Percentiles rank a stretch among this genome's conserved stretches.
Evolutionary conservation across 257 asterid genomes (phyloP).

Genomic region (Solanum ahanhuiri): DNA sequence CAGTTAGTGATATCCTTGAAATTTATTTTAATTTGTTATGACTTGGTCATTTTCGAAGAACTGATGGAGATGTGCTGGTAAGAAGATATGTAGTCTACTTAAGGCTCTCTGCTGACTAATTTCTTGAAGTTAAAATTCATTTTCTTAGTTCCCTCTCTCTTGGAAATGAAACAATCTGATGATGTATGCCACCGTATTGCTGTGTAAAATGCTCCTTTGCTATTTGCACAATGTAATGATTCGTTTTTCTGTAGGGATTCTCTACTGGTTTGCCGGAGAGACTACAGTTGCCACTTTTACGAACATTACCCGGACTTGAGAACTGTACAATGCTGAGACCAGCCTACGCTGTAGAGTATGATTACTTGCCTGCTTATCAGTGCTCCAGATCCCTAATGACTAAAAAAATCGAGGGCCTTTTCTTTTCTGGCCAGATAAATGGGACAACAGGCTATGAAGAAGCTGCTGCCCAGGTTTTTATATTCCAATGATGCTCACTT

Average conservation of each 20-base stretch:
- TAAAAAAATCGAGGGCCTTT: conserved; percentile 84
- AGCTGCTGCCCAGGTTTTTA: conserved; percentile 96
- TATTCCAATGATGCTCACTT: not conserved
- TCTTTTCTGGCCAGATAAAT: conserved; percentile 97
- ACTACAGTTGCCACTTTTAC: conserved; percentile 86
- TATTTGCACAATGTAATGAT: not conserved
- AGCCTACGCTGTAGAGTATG: conserved; percentile 98
- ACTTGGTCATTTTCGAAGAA: not conserved
- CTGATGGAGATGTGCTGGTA: not conserved
- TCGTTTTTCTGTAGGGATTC: conserved; percentile 55
- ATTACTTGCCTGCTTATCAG: conserved; percentile 96
- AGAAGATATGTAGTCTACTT: not conserved
- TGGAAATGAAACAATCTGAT: not conserved
- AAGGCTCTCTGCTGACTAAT: not conserved
- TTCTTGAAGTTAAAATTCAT: not conserved
- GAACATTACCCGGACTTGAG: conserved; percentile 94
- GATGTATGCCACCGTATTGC: not conserved
- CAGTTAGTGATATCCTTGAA: not conserved
- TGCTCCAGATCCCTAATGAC: conserved; percentile 96
- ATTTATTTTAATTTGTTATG: not conserved
- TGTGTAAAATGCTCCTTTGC: not conserved
- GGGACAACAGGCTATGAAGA: conserved; percentile 99
- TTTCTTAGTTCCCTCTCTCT: not conserved
- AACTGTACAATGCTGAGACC: conserved; percentile 97
- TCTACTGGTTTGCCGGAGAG: conserved; percentile 98